These are phyloP conservation scores for Salvia splendens DNA, from an alignment of 257 asterid species.

Conservation along the genomic window DNA sequence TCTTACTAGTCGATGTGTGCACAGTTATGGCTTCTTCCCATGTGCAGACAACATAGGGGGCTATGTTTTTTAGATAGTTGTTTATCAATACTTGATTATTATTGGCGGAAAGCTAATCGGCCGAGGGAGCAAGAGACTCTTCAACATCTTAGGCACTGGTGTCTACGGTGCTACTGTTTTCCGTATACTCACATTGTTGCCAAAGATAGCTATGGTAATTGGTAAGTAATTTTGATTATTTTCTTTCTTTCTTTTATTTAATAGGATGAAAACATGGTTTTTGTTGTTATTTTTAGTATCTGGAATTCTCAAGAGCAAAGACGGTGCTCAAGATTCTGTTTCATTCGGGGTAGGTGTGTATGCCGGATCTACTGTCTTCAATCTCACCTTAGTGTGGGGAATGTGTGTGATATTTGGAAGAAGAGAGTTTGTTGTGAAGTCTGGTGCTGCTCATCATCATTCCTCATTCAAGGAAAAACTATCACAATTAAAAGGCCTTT, in stretches of 20 bases:
- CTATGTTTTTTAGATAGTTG: constrained; percentile 39
- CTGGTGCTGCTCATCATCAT: constrained; percentile 6
- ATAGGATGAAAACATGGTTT: not conserved
- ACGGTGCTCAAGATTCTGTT: constrained; percentile 37
- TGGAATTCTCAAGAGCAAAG: constrained; percentile 42
- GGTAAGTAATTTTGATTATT: constrained; percentile 29
- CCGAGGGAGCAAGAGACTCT: constrained; percentile 41
- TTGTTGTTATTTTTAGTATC: constrained; percentile 36
- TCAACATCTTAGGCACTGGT: constrained; percentile 45
- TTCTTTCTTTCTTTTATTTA: not conserved
- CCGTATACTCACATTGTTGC: constrained; percentile 42
- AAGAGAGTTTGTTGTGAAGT: constrained; percentile 24
- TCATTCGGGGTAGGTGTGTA: constrained; percentile 41
- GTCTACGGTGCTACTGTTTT: constrained; percentile 46
- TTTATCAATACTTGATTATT: constrained; percentile 42
- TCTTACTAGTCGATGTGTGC: constrained; percentile 31
- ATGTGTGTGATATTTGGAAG: constrained; percentile 43
- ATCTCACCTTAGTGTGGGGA: constrained; percentile 48
- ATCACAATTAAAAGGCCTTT: constrained; percentile 30
- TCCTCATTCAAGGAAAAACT: constrained; percentile 26
- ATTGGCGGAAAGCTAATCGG: constrained; percentile 40
- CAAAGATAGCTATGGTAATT: constrained; percentile 44
- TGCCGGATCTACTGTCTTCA: constrained; percentile 45
- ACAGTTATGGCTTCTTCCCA: constrained; percentile 48
- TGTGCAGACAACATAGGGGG: constrained; percentile 53